Evolutionary conservation across 116 monocot genomes (phyloP), one percentile per base, ranked within the genome.

Genomic region (Thalassia testudinum): DNA sequence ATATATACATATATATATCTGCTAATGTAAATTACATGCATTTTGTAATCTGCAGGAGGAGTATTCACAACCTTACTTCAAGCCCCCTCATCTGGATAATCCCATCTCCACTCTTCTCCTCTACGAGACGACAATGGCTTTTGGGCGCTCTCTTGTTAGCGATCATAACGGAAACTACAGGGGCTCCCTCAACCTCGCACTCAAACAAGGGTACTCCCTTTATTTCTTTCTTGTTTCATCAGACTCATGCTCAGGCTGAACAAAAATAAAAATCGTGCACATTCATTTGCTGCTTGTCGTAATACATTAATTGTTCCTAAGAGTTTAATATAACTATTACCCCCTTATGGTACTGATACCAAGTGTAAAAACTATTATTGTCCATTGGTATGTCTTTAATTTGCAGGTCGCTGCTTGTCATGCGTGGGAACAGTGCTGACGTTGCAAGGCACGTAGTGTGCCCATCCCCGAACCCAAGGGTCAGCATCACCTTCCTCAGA

Each of bases 381-480:
- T 34, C 10, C 30, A 34, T 34, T 6, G 4, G 15, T 45, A 1
- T 45, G 45, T 6, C 45, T 7, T 15, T 1, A 15, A 45, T 20
- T 12, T 64, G 25, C 82, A 97, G 97, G 63, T 89, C 97, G 24
- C 82, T 97, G 20, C 49, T 97, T 47, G 97, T 97, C 15, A 89
- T 97, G 97, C 88, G 89, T 12, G 97, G 97, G 8, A 97, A 97
- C 72, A 97, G 97, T 3, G 89, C 97, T 16, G 97, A 97, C 57
- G 75, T 85, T 74, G 97, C 97, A 1, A 71, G 97, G 67, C 85
- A 97, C 49, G 97, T 97, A 0, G 59, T 97, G 25, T 89, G 97
- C 61, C 70, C 89, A 19, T 97, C 97, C 8, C 49, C 74, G 5
- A 79, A 78, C 69, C 66, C 47, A 23, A 75, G 97, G 53, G 77